Conservation (phyloP, 179 eudicot species). For the Corrigiola litoralis region DNA sequence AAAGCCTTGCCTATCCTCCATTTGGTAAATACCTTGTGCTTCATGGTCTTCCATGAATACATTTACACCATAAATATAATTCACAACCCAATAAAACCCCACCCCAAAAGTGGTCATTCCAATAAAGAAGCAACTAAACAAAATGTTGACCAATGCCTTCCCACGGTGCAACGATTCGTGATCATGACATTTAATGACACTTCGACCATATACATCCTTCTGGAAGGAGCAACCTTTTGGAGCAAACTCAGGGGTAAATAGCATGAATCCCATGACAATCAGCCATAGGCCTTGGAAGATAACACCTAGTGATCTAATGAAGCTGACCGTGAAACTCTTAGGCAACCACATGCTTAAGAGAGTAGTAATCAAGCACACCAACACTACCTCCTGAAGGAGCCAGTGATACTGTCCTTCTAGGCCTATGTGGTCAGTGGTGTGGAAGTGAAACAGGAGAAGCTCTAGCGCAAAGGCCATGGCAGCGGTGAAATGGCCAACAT, state of each 20-base stretch:
- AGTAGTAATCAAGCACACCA: slow-evolving; percentile 30
- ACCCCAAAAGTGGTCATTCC: slow-evolving; percentile 26
- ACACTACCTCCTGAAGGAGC: slow-evolving; percentile 29
- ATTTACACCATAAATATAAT: slow-evolving; percentile 8
- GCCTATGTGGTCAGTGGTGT: slow-evolving; percentile 42
- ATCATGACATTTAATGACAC: slow-evolving; percentile 22
- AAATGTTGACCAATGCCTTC: slow-evolving; percentile 33
- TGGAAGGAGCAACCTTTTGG: slow-evolving; percentile 30
- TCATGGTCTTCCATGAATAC: slow-evolving; percentile 10
- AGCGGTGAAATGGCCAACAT: slow-evolving; percentile 18
- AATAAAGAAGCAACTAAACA: slow-evolving; percentile 32
- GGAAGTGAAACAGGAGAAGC: slow-evolving; percentile 40
- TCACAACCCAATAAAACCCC: slow-evolving; percentile 19
- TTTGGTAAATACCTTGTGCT: slow-evolving; percentile 6
- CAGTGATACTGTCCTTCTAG: slow-evolving; percentile 40
- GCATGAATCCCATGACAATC: slow-evolving; percentile 34
- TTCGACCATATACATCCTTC: slow-evolving; percentile 17
- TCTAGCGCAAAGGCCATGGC: slow-evolving; percentile 33
- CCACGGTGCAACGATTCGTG: slow-evolving; percentile 22
- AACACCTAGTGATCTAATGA: slow-evolving; percentile 28
- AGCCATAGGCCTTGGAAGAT: slow-evolving; percentile 35
- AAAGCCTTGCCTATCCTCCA: slow-evolving; percentile 26
- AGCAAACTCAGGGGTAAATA: slow-evolving; percentile 27
- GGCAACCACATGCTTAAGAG: slow-evolving; percentile 30
- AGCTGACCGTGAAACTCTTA: slow-evolving; percentile 27